phyloP scores from a whole-genome alignment of 1,284 basidiomycete genomes.

The Xerocomus minutiporus region DNA sequence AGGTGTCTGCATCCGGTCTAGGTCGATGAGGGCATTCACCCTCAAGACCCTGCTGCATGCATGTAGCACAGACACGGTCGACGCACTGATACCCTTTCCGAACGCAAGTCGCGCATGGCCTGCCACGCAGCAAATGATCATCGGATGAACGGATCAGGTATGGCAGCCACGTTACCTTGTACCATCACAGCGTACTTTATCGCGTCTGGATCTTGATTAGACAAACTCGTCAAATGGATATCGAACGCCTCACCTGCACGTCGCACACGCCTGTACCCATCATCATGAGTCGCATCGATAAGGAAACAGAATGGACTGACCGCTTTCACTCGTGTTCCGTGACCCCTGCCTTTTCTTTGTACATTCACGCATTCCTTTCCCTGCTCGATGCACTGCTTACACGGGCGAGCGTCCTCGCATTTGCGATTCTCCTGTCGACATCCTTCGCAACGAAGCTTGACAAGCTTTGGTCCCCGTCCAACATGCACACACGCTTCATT shows the following conservation, averaged over 20 bases:
- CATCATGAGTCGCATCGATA: conserved; percentile 5
- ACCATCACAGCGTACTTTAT: conserved; percentile 58
- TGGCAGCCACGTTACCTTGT: conserved; percentile 35
- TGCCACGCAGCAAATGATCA: conserved; percentile 18
- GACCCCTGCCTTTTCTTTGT: conserved; percentile 50
- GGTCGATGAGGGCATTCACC: conserved; percentile 42
- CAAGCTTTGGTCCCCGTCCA: conserved; percentile 47
- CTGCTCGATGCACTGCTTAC: conserved; percentile 44
- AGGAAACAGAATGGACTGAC: conserved; percentile 34
- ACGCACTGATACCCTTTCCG: conserved; percentile 47
- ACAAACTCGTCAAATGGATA: conserved; percentile 1
- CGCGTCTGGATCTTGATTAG: conserved; percentile 38
- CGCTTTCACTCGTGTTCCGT: conserved; percentile 54
- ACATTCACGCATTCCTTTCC: conserved; percentile 44
- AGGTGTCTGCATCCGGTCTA: conserved; percentile 26
- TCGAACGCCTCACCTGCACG: conserved; percentile 44
- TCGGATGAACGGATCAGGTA: not conserved
- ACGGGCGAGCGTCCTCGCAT: conserved; percentile 56
- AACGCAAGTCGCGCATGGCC: conserved; percentile 46
- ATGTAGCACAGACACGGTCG: conserved; percentile 43
- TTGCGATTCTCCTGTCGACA: conserved; percentile 51
- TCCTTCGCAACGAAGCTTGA: conserved; percentile 52
- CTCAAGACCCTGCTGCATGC: conserved; percentile 39
- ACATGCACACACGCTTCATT: conserved; percentile 54
- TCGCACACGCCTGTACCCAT: conserved; percentile 45